phyloP scores from a whole-genome alignment of 2,329 filamentous ascomycete species.

The Trichoderma hamatum region DNA sequence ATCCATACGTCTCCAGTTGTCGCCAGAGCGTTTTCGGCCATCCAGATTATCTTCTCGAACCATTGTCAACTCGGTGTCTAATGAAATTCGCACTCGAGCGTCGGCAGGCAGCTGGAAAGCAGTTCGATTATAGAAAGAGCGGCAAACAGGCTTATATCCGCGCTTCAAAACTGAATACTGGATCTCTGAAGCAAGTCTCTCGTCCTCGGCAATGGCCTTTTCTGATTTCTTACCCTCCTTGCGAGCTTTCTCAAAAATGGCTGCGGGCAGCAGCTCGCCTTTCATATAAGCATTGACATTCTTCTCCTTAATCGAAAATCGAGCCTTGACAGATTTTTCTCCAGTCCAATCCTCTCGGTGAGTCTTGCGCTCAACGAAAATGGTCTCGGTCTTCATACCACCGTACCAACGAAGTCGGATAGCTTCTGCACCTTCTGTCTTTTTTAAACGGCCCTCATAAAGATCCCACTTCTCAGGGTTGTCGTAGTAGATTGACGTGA shows the following conservation, averaged over 20 bases:
- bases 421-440: conserved; percentile 95
- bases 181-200: conserved; percentile 86
- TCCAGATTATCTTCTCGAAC: conserved; percentile 93
- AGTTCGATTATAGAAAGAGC: conserved; percentile 97
- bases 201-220: conserved; percentile 87
- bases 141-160: conserved; percentile 83
- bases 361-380: conserved; percentile 97
- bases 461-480: conserved; percentile 93
- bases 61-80: conserved; percentile 96
- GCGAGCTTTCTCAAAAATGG: conserved; percentile 94
- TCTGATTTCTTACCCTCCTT: conserved; percentile 93
- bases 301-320: conserved; percentile 95
- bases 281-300: conserved; percentile 89
- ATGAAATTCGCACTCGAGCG: conserved; percentile 91
- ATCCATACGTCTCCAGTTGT: conserved; percentile 96
- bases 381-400: conserved; percentile 91
- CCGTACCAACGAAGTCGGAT: conserved; percentile 97
- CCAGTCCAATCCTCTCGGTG: conserved; percentile 99
- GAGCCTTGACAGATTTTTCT: conserved; percentile 97
- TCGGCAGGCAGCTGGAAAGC: conserved; percentile 97
- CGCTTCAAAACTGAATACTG: conserved; percentile 92
- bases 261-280: conserved; percentile 80
- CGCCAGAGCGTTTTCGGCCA: conserved; percentile 71
- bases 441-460: conserved; percentile 92
- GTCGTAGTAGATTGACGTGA: conserved; percentile 98